Evolutionary conservation across 2,329 filamentous ascomycete genomes (phyloP).

Genomic region (Pezicula carpinea): DNA sequence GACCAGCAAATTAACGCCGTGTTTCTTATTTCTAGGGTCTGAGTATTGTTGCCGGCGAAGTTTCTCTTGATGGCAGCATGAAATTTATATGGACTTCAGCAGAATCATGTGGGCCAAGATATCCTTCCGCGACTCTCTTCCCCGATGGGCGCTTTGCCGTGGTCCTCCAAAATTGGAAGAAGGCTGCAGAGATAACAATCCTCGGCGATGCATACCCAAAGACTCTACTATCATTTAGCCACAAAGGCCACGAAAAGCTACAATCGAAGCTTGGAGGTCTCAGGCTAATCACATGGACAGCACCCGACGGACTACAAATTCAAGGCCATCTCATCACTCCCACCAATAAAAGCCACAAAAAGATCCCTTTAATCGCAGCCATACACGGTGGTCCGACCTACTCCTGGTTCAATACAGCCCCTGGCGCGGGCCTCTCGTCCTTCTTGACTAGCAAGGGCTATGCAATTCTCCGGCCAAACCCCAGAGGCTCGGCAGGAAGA

Average conservation of each 20-base stretch:
- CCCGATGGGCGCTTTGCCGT: not conserved
- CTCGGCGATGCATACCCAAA: not conserved
- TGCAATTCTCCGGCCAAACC: not conserved
- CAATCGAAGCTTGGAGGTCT: not conserved
- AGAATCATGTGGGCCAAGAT: not conserved
- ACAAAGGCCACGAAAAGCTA: not conserved
- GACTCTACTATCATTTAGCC: not conserved
- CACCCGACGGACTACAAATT: not conserved
- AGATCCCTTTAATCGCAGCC: not conserved
- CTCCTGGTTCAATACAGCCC: not conserved
- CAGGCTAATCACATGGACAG: not conserved
- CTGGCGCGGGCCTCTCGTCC: not conserved
- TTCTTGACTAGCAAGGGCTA: slow-evolving; percentile 1
- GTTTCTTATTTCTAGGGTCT: no score
- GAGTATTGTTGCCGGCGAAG: not conserved
- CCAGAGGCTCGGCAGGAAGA: not conserved
- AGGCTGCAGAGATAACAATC: not conserved
- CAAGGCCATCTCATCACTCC: not conserved
- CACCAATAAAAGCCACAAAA: not conserved
- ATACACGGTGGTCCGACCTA: slow-evolving; percentile 1
- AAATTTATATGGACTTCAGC: not conserved
- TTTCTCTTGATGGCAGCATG: not conserved
- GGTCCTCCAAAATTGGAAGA: not conserved
- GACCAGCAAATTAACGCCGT: no score
- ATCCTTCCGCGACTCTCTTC: not conserved